Base-by-base conservation (phyloP, 225 moss, liverwort and hornwort genomes). In the Neckera pumila region DNA sequence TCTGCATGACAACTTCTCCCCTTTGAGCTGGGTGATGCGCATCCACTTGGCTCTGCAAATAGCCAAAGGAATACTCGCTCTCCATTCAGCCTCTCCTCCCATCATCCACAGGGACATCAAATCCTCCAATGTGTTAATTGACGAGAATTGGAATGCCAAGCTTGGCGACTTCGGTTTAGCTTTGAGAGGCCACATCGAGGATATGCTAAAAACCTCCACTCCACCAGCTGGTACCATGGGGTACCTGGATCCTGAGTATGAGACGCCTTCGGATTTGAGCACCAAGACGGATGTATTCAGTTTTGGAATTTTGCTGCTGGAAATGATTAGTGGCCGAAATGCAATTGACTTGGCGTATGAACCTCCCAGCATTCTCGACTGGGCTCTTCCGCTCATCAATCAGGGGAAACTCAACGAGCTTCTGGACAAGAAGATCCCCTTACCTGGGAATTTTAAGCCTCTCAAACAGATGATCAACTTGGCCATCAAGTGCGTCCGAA, bases 61-160 rank as follows among this genome's bases (percentile, higher is more conserved):
- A 11, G 92, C 94, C 11, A 93, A 92, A 83, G 94, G 93, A 6
- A 87, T 95, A 19, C 84, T 90, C 47, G 80, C 93, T 14, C 94
- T 95, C 26, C 95, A 95, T 34, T 93, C 93, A 10, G 90, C 94
- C 18, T 90, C 89, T 33, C 95, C 94, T 38, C 95, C 95, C 64
- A 92, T 95, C 33, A 94, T 95, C 47, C 95, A 95, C 84, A 83
- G 95, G 26, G 95, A 95, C 65, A 95, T 95, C 85, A 95, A 95
- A 82, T 92, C 93, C 70, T 92, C 92, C 25, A 95, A 95, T 60
- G 92, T 95, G 23, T 42, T 95, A 13, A 91, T 95, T 30, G 95
- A 95, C 60, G 93, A 87, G 79, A 92, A 91, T 54, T 93, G 93
- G 94, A 94, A 95, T 47, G 95, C 95, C 58, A 95, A 92, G 92